Base-by-base conservation (phyloP, 352 stramenopile species). In the Hyaloperonospora brassicae region DNA sequence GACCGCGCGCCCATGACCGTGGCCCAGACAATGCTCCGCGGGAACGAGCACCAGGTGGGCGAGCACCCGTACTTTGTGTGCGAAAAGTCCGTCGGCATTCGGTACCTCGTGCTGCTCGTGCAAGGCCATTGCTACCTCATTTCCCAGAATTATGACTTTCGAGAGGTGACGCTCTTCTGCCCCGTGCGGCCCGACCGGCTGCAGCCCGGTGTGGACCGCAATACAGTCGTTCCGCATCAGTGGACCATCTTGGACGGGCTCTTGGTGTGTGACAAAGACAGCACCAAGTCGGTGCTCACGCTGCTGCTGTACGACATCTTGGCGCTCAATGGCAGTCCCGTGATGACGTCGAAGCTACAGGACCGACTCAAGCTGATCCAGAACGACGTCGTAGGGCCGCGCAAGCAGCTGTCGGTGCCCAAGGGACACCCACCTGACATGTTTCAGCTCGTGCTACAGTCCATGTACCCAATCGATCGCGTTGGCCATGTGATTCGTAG, bases 171-270 rank as follows among this genome's bases (percentile, higher is more conserved):
- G 59, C 62, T 93, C 46, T 93, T 93, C 54, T 83, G 72, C 23
- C 83, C 83, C 14, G 76, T 93, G 50, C 77, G 83, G 0, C 83
- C 82, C 7, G 80, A 91, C 41, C 73, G 79, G 5, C 62, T 91
- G 34, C 81, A 89, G 62, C 81, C 79, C 0, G 79, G 81, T 25
- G 71, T 79, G 31, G 84, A 92, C 42, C 77, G 84, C 31, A 86
- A 73, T 57, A 72, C 70, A 1, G 70, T 87, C 44, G 76, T 89
- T 40, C 74, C 79, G 25, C 84, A 94, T 59, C 80, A 92, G 60
- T 94, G 84, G 84, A 94, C 84, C n/a, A 80, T 94, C 47, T 65
- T 94, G 31, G 84, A 94, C 50, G 84, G 84, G 11, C 66, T 87
- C 43, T 64, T 94, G 35, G 84, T 94, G 49, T 83, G 74, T 44